Base-by-base conservation (phyloP, 495 filamentous ascomycete species). In the Jackrogersella minutella region DNA sequence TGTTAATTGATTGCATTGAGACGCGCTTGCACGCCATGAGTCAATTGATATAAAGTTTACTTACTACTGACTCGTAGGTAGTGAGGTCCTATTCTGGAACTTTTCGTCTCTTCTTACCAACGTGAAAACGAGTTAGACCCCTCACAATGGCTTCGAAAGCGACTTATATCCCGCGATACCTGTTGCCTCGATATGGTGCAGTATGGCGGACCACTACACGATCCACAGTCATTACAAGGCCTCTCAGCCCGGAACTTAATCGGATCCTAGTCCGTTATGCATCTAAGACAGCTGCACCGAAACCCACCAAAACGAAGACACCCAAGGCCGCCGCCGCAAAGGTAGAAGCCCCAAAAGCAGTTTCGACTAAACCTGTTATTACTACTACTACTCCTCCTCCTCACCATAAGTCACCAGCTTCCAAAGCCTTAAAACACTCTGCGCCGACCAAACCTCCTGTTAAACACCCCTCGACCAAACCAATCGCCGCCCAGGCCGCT, bases 161-260 rank as follows among this genome's bases (percentile, higher is more conserved):
- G 22, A 62, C 77, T 1, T 71, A 76, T 50, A 84, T 85, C 54
- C 84, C 82, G 17, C 82, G 83, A 9, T 85, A 85, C 60, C 76
- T 85, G 5, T 76, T 86, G n/a, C 82, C 84, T 1, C 81, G 81
- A 61, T 71, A 73, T 53, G 73, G 81, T 39, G 64, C 73, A 11
- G 76, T 85, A 57, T 85, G 84, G 84, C 78, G 76, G 13, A 62
- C 66, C 22, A 28, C 73, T 8, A 30, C 50, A 24, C 70, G 70
- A 10, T 61, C 70, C 16, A 39, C 58, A 8, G 58, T 58, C n/a
- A 24, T 69, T 3, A 33, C 58, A 6, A 64, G 73, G 21, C 62
- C 73, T 36, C 67, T 73, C 43, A 66, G 67, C n/a, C 57, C 51
- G 3, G 69, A 73, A 30, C 63, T 71, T 7, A 59, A 64, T 5